Conservation (phyloP, 768 basidiomycete genomes). For the Kwoniella sp. region DNA sequence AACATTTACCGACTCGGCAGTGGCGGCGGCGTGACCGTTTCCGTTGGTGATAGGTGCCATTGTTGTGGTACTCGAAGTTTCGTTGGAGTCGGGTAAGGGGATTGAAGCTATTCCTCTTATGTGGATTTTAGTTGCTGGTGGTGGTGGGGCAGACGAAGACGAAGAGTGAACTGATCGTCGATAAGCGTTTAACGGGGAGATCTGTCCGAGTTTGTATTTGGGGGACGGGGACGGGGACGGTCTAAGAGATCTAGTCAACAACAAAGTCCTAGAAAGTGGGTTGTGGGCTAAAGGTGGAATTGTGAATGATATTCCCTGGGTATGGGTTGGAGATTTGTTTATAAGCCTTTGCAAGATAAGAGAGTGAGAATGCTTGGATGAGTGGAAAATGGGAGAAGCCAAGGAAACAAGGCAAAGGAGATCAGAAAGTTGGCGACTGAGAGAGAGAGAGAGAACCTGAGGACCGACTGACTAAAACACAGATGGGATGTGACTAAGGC, state of each 20-base stretch:
- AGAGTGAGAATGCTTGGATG: no score
- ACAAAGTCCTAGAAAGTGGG: neutral
- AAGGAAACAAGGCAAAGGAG: no score
- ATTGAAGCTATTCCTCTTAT: neutral
- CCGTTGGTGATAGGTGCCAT: conserved; percentile 1
- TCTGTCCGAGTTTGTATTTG: no score
- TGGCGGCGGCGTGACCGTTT: neutral
- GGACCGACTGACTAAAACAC: no score
- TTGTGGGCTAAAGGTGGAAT: neutral
- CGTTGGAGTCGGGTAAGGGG: neutral
- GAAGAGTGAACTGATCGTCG: neutral
- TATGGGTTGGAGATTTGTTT: neutral
- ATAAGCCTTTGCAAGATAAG: neutral
- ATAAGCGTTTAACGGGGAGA: no score
- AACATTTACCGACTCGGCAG: neutral
- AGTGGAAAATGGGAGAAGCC: no score
- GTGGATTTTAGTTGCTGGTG: neutral
- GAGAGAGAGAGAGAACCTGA: no score
- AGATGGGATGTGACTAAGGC: no score
- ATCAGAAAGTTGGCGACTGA: no score
- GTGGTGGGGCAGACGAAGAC: neutral
- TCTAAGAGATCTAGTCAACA: neutral
- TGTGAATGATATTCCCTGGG: no score
- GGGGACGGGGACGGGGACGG: neutral
- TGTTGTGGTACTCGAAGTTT: neutral